A percentile compares a stretch with the other conserved stretches of the same genome.
Evolutionary conservation across 2,329 filamentous ascomycete genomes (phyloP).

Genomic region (Arachnomyces sp.): DNA sequence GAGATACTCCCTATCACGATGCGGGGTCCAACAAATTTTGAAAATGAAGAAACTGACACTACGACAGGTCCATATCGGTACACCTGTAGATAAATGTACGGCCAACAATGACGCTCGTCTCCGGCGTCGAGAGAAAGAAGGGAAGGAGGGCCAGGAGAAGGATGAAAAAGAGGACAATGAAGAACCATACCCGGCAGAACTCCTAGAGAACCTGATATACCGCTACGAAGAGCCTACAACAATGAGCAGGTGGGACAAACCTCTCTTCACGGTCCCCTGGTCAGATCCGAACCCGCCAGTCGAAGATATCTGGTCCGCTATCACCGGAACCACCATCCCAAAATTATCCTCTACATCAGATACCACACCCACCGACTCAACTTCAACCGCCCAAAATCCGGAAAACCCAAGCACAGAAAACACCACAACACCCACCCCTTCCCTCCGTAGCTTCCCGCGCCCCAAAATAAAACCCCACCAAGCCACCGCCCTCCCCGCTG

Average conservation of each 20-base stretch:
- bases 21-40: background rate
- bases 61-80: conserved; percentile 51
- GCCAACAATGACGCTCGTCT: conserved; percentile 44
- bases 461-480: conserved; percentile 34
- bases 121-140: conserved; percentile 12
- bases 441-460: conserved; percentile 14
- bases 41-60: conserved; percentile 20
- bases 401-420: background rate
- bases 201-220: conserved; percentile 58
- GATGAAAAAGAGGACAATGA: conserved; percentile 15
- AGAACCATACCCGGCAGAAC: conserved; percentile 45
- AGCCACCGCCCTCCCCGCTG: conserved; percentile 34
- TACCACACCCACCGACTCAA: conserved; percentile 11
- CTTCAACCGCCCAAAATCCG: conserved; percentile 1
- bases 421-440: conserved; percentile 8
- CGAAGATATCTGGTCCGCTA: conserved; percentile 54
- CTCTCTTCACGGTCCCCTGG: conserved; percentile 55
- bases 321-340: conserved; percentile 34
- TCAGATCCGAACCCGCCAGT: conserved; percentile 49
- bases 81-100: conserved; percentile 48
- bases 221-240: conserved; percentile 62
- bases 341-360: conserved; percentile 9
- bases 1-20: too few relatives aligned
- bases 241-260: conserved; percentile 59
- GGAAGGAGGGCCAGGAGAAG: conserved; percentile 3